Percentiles rank a stretch among this genome's conserved stretches.
Evolutionary conservation across 2,329 filamentous ascomycete genomes (phyloP).

Genomic region (Fusarium algeriense): DNA sequence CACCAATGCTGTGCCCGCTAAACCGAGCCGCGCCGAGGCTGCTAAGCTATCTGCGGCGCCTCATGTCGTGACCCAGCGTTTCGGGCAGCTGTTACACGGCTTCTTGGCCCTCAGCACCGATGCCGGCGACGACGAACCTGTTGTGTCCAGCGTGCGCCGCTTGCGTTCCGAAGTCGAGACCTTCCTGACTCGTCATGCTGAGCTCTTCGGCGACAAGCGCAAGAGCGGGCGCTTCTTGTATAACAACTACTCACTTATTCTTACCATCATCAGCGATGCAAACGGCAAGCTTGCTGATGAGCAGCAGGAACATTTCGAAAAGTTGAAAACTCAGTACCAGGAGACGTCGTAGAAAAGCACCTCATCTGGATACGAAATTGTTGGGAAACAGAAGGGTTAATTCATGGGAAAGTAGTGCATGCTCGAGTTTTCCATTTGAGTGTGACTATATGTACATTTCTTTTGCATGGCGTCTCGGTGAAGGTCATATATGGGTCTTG

Average conservation of each 20-base stretch:
- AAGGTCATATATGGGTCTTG: constrained; percentile 30
- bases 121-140: constrained; percentile 93
- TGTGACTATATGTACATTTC: constrained; percentile 30
- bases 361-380: not conserved
- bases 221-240: constrained; percentile 90
- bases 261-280: constrained; percentile 88
- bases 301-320: constrained; percentile 80
- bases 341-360: constrained; percentile 50
- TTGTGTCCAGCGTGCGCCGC: constrained; percentile 82
- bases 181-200: constrained; percentile 82
- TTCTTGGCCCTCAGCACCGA: constrained; percentile 88
- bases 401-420: constrained; percentile 12
- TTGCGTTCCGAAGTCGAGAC: constrained; percentile 85
- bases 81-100: constrained; percentile 90
- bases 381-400: constrained; percentile 3
- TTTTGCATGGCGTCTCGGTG: constrained; percentile 45
- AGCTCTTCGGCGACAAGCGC: constrained; percentile 79
- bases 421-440: constrained; percentile 20
- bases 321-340: constrained; percentile 70
- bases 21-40: constrained; percentile 61
- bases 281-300: constrained; percentile 80
- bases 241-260: constrained; percentile 95
- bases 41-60: constrained; percentile 81
- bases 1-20: constrained; percentile 65
- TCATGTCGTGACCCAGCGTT: constrained; percentile 93